Conservation (phyloP, 2,329 filamentous ascomycete genomes). For the Proliferodiscus dingleyae region DNA sequence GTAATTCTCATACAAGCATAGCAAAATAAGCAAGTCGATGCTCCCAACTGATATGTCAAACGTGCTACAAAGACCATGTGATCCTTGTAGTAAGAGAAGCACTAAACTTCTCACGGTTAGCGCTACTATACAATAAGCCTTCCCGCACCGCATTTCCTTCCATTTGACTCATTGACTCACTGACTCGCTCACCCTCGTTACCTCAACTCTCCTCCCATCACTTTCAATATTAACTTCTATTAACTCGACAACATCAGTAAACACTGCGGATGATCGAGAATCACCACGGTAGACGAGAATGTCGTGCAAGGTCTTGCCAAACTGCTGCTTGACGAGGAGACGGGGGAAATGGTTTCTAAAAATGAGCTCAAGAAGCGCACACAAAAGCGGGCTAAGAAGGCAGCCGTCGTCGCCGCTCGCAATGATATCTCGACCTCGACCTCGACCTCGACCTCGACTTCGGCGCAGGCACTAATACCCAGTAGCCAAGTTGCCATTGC, state of each 20-base stretch:
- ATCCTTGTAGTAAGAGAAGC: too few relatives aligned
- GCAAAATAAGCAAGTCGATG: too few relatives aligned
- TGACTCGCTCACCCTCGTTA: too few relatives aligned
- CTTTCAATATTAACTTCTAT: too few relatives aligned
- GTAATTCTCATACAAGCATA: too few relatives aligned
- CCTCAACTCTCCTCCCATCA: too few relatives aligned
- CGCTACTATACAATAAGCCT: too few relatives aligned
- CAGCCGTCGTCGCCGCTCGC: constrained; percentile 11
- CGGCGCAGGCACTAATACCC: neutral
- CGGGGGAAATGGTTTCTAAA: constrained; percentile 56
- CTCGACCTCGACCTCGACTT: neutral
- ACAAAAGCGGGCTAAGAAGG: constrained; percentile 51
- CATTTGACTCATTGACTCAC: too few relatives aligned
- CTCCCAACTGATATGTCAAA: too few relatives aligned
- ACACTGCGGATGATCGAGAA: neutral
- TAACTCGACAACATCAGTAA: neutral
- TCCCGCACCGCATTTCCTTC: too few relatives aligned
- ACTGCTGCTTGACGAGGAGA: constrained; percentile 53
- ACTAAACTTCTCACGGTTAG: too few relatives aligned
- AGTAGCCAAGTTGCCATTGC: neutral
- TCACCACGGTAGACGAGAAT: neutral
- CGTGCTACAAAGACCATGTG: too few relatives aligned
- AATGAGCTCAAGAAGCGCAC: constrained; percentile 54
- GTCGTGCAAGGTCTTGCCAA: constrained; percentile 37
- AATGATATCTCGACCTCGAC: neutral